A percentile compares a stretch with the other conserved stretches of the same genome.
Evolutionary conservation across 768 basidiomycete genomes (phyloP).

Genomic region (Lactarius hengduanensis): DNA sequence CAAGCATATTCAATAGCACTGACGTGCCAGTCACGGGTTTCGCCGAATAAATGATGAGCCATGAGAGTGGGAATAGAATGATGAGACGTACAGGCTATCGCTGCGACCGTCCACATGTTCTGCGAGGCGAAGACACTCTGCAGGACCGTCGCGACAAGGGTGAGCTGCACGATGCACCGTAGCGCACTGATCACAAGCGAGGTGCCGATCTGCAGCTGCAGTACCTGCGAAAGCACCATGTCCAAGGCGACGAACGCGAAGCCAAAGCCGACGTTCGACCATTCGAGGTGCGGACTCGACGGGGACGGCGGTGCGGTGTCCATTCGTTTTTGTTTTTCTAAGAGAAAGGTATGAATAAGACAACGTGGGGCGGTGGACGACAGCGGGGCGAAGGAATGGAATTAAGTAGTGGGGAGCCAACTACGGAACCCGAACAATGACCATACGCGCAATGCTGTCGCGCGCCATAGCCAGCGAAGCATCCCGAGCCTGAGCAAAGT

Average conservation of each 20-base stretch:
- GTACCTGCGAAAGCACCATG: constrained; percentile 57
- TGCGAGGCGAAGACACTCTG: constrained; percentile 74
- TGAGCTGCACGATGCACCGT: constrained; percentile 77
- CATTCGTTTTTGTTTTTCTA: constrained; percentile 31
- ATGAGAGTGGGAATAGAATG: background rate
- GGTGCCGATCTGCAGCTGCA: constrained; percentile 66
- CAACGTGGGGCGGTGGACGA: no score
- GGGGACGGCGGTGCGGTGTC: constrained; percentile 31
- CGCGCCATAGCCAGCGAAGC: no score
- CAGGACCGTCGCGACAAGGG: constrained; percentile 66
- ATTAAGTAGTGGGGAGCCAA: background rate
- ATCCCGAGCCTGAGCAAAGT: background rate
- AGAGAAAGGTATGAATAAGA: background rate
- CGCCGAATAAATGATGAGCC: background rate
- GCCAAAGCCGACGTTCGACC: constrained; percentile 74
- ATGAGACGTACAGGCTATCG: constrained; percentile 62
- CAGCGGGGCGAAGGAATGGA: background rate
- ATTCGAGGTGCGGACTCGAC: constrained; percentile 45
- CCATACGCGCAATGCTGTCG: background rate
- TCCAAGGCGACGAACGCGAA: constrained; percentile 76
- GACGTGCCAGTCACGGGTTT: background rate
- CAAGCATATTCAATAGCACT: constrained; percentile 74
- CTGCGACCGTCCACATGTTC: constrained; percentile 70
- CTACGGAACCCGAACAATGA: background rate
- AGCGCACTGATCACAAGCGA: constrained; percentile 67